Percentiles rank a stretch among this genome's conserved stretches.
phyloP scores from a whole-genome alignment of 2,329 filamentous ascomycete genomes.

The Mollisiaceae sp. region DNA sequence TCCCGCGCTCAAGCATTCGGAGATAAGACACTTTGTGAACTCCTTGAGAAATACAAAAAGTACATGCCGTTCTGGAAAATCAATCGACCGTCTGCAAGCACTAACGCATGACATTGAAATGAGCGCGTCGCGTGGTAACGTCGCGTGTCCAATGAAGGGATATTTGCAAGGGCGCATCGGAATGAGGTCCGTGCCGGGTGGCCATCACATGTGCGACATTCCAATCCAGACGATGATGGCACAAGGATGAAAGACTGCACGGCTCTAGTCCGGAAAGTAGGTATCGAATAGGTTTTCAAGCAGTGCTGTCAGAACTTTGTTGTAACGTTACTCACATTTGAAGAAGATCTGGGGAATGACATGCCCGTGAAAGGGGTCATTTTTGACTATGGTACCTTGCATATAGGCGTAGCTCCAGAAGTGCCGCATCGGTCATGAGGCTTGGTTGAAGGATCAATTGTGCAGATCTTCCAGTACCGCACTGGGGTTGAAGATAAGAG shows the following conservation, averaged over 20 bases:
- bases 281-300: neutral
- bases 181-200: constrained; percentile 5
- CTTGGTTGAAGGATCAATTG: constrained; percentile 4
- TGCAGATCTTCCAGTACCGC: neutral
- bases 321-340: constrained; percentile 4
- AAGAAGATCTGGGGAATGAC: constrained; percentile 6
- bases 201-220: constrained; percentile 10
- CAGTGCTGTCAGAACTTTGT: constrained; percentile 4
- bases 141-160: constrained; percentile 10
- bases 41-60: neutral
- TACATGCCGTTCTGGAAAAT: neutral
- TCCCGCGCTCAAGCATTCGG: neutral
- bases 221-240: neutral
- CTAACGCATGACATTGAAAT: neutral
- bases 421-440: constrained; percentile 6
- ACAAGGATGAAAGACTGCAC: neutral
- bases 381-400: constrained; percentile 3
- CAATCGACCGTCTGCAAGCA: constrained; percentile 8
- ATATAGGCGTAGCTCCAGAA: neutral
- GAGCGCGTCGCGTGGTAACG: constrained; percentile 11
- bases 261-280: constrained; percentile 9
- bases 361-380: constrained; percentile 3
- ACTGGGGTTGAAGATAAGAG: neutral
- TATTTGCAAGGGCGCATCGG: constrained; percentile 2
- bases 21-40: neutral